phyloP scores from a whole-genome alignment of 2,329 filamentous ascomycete genomes.

The Penicillium sp. region DNA sequence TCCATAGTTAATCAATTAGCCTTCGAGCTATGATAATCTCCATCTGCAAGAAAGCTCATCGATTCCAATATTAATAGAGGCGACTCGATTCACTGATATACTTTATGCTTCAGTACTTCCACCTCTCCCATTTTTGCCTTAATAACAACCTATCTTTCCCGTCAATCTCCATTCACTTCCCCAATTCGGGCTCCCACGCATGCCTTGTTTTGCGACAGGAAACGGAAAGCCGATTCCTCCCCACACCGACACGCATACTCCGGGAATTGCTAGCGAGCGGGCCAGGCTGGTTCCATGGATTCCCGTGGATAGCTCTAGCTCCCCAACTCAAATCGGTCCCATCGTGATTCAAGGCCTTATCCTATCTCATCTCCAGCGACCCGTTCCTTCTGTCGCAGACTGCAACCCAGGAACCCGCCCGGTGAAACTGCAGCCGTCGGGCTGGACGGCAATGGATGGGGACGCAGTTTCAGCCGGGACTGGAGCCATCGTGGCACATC shows the following conservation, averaged over 20 bases:
- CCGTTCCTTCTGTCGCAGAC: conserved; percentile 5
- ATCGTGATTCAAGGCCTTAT: not conserved
- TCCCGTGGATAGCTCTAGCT: not conserved
- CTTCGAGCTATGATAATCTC: not conserved
- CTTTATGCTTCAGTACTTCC: no score
- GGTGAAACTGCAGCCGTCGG: conserved; percentile 5
- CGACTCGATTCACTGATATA: not conserved
- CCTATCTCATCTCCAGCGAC: not conserved
- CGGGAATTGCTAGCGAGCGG: conserved; percentile 7
- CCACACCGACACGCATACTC: conserved; percentile 1
- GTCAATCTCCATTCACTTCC: not conserved
- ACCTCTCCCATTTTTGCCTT: no score
- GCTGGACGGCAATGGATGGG: not conserved
- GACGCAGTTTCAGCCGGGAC: not conserved
- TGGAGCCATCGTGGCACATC: not conserved
- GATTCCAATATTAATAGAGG: not conserved
- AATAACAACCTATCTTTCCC: not conserved
- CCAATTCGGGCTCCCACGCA: not conserved
- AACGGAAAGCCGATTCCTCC: not conserved
- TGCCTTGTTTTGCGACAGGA: not conserved
- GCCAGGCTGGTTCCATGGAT: conserved; percentile 10
- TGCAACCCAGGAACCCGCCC: conserved; percentile 8
- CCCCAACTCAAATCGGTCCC: not conserved
- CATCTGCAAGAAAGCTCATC: not conserved
- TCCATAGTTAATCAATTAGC: not conserved